phyloP scores from a whole-genome alignment of 495 filamentous ascomycete species.

The Hyaloscypha variabilis region DNA sequence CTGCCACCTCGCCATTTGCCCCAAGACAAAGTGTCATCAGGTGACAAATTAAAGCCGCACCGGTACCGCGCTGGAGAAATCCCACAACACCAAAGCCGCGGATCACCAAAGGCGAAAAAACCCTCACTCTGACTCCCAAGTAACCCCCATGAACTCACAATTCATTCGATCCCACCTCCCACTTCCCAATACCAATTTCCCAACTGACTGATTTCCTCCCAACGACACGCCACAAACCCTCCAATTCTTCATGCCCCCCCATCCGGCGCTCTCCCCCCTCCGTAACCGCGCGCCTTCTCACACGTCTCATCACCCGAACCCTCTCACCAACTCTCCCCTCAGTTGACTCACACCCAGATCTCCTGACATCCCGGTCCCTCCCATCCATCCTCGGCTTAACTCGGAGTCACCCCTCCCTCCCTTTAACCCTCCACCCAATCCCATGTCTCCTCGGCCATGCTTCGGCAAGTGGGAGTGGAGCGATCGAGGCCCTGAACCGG shows the following conservation, averaged over 20 bases:
- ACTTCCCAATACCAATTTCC: too few species aligned
- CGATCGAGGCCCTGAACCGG: not conserved
- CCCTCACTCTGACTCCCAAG: not conserved
- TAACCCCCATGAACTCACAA: conserved; percentile 1
- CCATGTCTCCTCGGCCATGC: not conserved
- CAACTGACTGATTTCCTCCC: too few species aligned
- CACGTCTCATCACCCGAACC: conserved; percentile 5
- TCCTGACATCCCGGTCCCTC: not conserved
- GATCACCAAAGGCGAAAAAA: not conserved
- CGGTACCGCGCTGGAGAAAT: too few species aligned
- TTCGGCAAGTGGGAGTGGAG: not conserved
- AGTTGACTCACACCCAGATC: conserved; percentile 13
- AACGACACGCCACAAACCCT: conserved; percentile 12
- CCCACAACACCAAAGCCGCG: not conserved
- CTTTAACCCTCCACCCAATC: not conserved
- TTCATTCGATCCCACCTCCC: not conserved
- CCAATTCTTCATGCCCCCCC: not conserved
- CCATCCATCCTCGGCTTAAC: not conserved
- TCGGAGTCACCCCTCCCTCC: not conserved
- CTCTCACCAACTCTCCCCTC: not conserved
- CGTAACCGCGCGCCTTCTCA: conserved; percentile 14
- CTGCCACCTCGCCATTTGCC: not conserved
- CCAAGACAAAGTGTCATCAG: conserved; percentile 8
- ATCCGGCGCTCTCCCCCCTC: conserved; percentile 2
- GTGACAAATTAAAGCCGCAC: not conserved